A percentile compares a stretch with the other conserved stretches of the same genome.
Evolutionary conservation across 2,329 filamentous ascomycete genomes (phyloP).

Genomic region (Graphiopsis chlorocephala): DNA sequence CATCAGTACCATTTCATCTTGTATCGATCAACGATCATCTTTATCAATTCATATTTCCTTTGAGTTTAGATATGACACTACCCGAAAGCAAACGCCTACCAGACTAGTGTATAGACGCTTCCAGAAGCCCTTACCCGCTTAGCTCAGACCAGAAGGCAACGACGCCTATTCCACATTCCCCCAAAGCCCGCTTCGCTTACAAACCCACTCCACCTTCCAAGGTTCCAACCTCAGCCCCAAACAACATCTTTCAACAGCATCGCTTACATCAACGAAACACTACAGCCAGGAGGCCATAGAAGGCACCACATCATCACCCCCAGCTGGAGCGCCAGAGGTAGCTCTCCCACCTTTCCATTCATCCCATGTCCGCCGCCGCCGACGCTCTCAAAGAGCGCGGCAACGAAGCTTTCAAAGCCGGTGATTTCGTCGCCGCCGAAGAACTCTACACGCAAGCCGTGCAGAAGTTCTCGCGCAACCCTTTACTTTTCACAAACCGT

Average conservation of each 20-base stretch:
- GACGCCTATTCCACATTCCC: slow-evolving; percentile 6
- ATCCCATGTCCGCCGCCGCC: slow-evolving; percentile 35
- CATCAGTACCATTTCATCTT: too few species aligned
- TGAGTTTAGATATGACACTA: not conserved
- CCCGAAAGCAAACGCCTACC: not conserved
- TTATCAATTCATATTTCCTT: not conserved
- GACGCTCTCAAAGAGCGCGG: slow-evolving; percentile 53
- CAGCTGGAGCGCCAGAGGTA: not conserved
- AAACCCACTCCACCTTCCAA: not conserved
- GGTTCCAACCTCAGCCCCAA: not conserved
- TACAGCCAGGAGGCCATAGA: too few species aligned
- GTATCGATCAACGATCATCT: too few species aligned
- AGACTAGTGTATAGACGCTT: slow-evolving; percentile 11
- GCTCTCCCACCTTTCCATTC: not conserved
- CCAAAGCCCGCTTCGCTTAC: slow-evolving; percentile 2
- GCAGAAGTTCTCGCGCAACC: slow-evolving; percentile 72
- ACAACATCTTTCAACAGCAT: not conserved
- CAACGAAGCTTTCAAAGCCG: slow-evolving; percentile 63
- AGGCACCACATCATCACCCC: too few species aligned
- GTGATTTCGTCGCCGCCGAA: slow-evolving; percentile 66
- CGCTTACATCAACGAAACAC: too few species aligned
- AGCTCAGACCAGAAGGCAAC: not conserved
- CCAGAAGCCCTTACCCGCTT: slow-evolving; percentile 12
- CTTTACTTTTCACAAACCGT: slow-evolving; percentile 83
- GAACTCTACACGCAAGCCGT: slow-evolving; percentile 74